These are phyloP conservation scores for Phylloporus sp. DNA, from an alignment of 768 basidiomycete species.

Conservation along the genomic window DNA sequence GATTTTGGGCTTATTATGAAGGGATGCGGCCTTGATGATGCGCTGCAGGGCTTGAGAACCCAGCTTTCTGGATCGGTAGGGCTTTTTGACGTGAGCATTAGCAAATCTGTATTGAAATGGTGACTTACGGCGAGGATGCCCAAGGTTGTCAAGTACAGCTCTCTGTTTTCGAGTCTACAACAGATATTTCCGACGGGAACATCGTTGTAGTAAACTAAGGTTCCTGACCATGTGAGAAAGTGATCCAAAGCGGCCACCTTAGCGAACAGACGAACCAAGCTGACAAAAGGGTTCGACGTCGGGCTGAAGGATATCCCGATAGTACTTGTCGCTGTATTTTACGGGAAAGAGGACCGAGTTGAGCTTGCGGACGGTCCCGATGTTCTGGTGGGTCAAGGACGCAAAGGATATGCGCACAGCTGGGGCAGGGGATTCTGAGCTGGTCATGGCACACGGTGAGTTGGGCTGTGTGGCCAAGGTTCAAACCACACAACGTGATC, in stretches of 20 bases:
- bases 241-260: constrained; percentile 6
- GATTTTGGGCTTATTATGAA: constrained; percentile 57
- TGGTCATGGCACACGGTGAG: constrained; percentile 17
- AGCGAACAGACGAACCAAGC: constrained; percentile 56
- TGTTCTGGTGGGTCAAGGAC: constrained; percentile 73
- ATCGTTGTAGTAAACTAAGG: constrained; percentile 86
- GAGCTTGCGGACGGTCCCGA: constrained; percentile 61
- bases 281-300: constrained; percentile 85
- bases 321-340: constrained; percentile 85
- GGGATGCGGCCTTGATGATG: constrained; percentile 58
- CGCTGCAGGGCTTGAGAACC: constrained; percentile 70
- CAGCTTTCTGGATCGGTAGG: constrained; percentile 75
- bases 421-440: constrained; percentile 15
- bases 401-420: constrained; percentile 59
- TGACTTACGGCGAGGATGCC: constrained; percentile 76
- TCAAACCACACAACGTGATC: constrained; percentile 12
- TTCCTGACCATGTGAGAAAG: constrained; percentile 25
- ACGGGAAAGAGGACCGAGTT: constrained; percentile 84
- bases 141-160: constrained; percentile 83
- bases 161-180: constrained; percentile 71
- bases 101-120: constrained; percentile 8
- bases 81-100: constrained; percentile 40
- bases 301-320: constrained; percentile 67
- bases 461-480: constrained; percentile 16
- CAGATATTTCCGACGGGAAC: constrained; percentile 86